Conservation (phyloP, 495 filamentous ascomycete genomes). For the Aspergillus cavernicola region DNA sequence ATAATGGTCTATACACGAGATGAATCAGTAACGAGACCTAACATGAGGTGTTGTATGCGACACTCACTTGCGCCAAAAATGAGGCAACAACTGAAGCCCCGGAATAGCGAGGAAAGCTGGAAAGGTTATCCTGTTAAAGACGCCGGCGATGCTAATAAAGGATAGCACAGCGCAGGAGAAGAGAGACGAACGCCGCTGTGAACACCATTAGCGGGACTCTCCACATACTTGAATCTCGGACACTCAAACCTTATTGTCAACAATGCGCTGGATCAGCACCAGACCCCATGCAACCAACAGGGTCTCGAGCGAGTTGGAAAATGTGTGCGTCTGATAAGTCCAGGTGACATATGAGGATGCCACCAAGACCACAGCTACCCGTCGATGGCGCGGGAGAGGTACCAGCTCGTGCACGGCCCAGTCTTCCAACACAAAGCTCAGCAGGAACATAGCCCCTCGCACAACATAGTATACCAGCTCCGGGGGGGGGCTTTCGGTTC, state of each 20-base stretch:
- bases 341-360: slow-evolving; percentile 97
- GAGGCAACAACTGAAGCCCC: slow-evolving; percentile 72
- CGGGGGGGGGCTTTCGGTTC: slow-evolving; percentile 53
- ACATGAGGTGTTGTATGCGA: neutral
- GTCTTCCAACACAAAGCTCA: slow-evolving; percentile 95
- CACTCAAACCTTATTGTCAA: slow-evolving; percentile 62
- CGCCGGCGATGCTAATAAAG: slow-evolving; percentile 74
- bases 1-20: slow-evolving; percentile 55
- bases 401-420: slow-evolving; percentile 94
- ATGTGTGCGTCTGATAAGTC: slow-evolving; percentile 98
- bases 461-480: slow-evolving; percentile 83
- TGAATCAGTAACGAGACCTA: slow-evolving; percentile 15
- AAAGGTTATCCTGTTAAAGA: slow-evolving; percentile 96
- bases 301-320: slow-evolving; percentile 96
- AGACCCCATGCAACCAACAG: slow-evolving; percentile 86
- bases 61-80: slow-evolving; percentile 75
- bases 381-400: slow-evolving; percentile 66
- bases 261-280: slow-evolving; percentile 82
- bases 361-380: slow-evolving; percentile 69
- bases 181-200: slow-evolving; percentile 66
- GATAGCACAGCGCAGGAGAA: slow-evolving; percentile 73
- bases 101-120: slow-evolving; percentile 86
- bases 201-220: slow-evolving; percentile 19
- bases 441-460: slow-evolving; percentile 81
- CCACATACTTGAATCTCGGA: neutral